These are phyloP conservation scores for Geosmithia morbida DNA, from an alignment of 2,329 filamentous ascomycete genomes.

Conservation along the genomic window DNA sequence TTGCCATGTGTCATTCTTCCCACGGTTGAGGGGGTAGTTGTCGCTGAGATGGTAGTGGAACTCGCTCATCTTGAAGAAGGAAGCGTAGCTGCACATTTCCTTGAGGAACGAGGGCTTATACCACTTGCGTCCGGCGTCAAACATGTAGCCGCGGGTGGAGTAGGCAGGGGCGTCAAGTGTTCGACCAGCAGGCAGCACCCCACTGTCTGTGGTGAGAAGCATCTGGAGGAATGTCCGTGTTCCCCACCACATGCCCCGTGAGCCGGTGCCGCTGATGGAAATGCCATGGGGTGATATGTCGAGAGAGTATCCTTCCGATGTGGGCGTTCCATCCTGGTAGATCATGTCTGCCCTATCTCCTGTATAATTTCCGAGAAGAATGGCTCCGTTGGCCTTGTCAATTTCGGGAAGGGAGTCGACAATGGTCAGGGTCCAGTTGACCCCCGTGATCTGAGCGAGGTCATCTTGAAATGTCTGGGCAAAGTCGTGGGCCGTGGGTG, in stretches of 20 bases:
- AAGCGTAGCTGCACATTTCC: conserved; percentile 27
- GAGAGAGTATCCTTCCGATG: conserved; percentile 35
- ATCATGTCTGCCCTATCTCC: conserved; percentile 13
- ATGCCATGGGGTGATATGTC: conserved; percentile 15
- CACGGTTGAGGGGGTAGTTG: conserved; percentile 30
- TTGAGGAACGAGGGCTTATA: conserved; percentile 18
- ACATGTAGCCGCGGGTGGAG: conserved; percentile 25
- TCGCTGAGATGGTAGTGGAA: conserved; percentile 35
- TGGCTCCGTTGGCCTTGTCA: conserved; percentile 15
- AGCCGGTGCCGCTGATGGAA: conserved; percentile 23
- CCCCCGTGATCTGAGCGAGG: conserved; percentile 22
- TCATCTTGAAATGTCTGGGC: conserved; percentile 29
- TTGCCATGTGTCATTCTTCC: conserved; percentile 27
- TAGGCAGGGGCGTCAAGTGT: conserved; percentile 25
- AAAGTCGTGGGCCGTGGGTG: conserved; percentile 32
- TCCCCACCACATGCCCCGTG: conserved; percentile 30
- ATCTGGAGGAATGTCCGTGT: conserved; percentile 28
- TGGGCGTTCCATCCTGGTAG: conserved; percentile 29
- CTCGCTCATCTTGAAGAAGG: conserved; percentile 32
- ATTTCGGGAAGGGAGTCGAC: conserved; percentile 16
- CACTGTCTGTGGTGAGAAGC: conserved; percentile 12
- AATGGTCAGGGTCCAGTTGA: conserved; percentile 22
- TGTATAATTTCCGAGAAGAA: conserved; percentile 23
- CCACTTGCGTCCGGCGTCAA: conserved; percentile 11
- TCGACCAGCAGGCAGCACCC: conserved; percentile 11